Conservation (phyloP, 305 asterid species). For the Fraxinus dipetala region DNA sequence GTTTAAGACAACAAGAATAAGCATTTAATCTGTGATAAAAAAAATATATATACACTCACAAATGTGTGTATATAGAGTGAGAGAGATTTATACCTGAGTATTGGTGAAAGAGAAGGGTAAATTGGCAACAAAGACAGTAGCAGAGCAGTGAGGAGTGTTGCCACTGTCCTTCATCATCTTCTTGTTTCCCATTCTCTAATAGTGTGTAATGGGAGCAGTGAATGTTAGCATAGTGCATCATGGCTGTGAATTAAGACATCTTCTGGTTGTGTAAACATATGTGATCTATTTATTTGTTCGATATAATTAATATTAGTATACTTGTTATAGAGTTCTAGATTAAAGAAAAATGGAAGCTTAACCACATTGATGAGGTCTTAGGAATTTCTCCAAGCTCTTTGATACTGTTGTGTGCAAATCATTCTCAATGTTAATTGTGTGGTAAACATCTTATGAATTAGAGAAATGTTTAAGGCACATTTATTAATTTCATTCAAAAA, state of each 20-base stretch:
- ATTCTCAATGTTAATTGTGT: background rate
- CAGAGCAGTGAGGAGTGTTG: conserved; percentile 43
- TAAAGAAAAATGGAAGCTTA: background rate
- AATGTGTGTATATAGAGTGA: background rate
- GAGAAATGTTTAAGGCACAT: background rate
- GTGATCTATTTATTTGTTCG: background rate
- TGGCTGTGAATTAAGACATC: background rate
- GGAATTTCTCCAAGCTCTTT: background rate
- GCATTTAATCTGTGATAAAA: background rate
- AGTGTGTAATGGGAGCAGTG: background rate
- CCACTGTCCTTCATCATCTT: conserved; percentile 37
- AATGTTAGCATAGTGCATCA: background rate
- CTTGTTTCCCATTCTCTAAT: conserved; percentile 53
- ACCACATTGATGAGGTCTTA: background rate
- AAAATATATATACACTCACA: background rate
- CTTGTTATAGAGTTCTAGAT: background rate
- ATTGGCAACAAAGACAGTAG: conserved; percentile 77
- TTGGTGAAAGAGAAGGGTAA: conserved; percentile 72
- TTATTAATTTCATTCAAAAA: background rate
- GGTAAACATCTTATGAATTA: background rate
- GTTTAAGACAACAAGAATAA: background rate
- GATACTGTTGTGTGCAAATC: background rate
- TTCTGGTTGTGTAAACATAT: background rate
- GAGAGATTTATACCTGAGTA: conserved; percentile 42
- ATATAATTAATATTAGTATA: background rate